Conservation (phyloP, 805 yeast genomes). For the Wickerhamomyces pijperi region DNA sequence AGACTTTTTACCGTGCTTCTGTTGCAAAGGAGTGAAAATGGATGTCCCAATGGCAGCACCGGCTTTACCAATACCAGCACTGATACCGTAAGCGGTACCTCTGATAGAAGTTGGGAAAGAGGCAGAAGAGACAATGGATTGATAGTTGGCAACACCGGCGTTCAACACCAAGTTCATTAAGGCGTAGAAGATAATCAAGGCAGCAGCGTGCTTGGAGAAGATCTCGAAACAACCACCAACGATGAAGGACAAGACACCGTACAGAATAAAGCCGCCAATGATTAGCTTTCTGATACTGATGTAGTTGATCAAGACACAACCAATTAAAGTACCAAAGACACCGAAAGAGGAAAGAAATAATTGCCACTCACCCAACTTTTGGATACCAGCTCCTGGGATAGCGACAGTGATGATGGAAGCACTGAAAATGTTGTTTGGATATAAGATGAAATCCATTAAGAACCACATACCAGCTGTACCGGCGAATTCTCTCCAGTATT, state of each 20-base stretch:
- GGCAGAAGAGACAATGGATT: constrained; percentile 34
- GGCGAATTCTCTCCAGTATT: constrained; percentile 33
- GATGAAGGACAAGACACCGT: constrained; percentile 33
- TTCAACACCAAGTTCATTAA: constrained; percentile 32
- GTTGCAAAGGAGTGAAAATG: constrained; percentile 34
- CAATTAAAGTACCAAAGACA: constrained; percentile 4
- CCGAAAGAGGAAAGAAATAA: constrained; percentile 6
- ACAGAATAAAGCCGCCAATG: constrained; percentile 4
- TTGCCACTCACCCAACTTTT: constrained; percentile 7
- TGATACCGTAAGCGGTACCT: constrained; percentile 35
- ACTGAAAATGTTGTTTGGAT: constrained; percentile 53
- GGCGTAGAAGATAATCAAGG: constrained; percentile 35
- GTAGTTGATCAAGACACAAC: constrained; percentile 1
- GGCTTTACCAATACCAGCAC: constrained; percentile 40
- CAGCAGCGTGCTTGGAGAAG: constrained; percentile 17
- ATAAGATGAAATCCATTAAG: constrained; percentile 52
- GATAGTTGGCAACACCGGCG: constrained; percentile 36
- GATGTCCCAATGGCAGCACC: constrained; percentile 42
- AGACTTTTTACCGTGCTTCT: constrained; percentile 30
- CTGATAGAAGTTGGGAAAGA: constrained; percentile 38
- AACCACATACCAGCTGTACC: constrained; percentile 55
- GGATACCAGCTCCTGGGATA: constrained; percentile 20
- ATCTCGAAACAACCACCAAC: constrained; percentile 30
- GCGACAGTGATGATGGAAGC: constrained; percentile 34
- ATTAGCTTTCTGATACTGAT: constrained; percentile 4